phyloP scores from a whole-genome alignment of 2,329 filamentous ascomycete species.

The Dryadomyces quercus-mongolicae region DNA sequence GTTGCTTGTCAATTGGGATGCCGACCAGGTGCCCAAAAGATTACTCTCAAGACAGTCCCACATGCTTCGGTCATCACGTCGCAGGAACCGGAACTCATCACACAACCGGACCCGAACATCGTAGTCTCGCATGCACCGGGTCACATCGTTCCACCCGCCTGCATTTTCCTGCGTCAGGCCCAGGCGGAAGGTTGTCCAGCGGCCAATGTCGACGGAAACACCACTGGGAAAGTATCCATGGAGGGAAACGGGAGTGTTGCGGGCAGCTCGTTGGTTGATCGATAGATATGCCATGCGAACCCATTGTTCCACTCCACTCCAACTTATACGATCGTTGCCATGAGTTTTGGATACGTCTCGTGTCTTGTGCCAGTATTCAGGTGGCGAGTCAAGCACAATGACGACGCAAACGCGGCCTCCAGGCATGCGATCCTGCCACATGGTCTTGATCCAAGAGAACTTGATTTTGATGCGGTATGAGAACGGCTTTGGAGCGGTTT shows the following conservation, averaged over 20 bases:
- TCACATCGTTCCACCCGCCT: constrained; percentile 27
- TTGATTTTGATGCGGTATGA: constrained; percentile 31
- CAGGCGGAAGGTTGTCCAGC: constrained; percentile 45
- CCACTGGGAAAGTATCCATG: constrained; percentile 17
- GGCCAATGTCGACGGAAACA: constrained; percentile 37
- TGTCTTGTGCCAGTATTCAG: constrained; percentile 31
- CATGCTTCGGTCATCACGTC: constrained; percentile 12
- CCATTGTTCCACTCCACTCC: constrained; percentile 34
- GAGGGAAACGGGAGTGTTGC: constrained; percentile 25
- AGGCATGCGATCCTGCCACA: constrained; percentile 25
- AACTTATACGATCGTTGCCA: constrained; percentile 18
- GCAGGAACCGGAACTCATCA: constrained; percentile 7
- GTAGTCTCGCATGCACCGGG: constrained; percentile 52
- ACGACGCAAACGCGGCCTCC: constrained; percentile 26
- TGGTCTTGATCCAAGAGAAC: constrained; percentile 31
- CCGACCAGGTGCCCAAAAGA: not conserved
- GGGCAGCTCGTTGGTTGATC: constrained; percentile 20
- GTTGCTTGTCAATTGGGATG: constrained; percentile 6
- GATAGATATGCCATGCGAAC: constrained; percentile 34
- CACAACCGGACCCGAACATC: constrained; percentile 39
- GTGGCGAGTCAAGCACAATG: constrained; percentile 36
- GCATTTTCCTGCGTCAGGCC: constrained; percentile 18
- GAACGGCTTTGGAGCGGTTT: not conserved
- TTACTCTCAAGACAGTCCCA: constrained; percentile 9
- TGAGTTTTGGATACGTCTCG: constrained; percentile 21